Conservation (phyloP, 2,329 filamentous ascomycete genomes). For the Cucurbitaria berberidis region DNA sequence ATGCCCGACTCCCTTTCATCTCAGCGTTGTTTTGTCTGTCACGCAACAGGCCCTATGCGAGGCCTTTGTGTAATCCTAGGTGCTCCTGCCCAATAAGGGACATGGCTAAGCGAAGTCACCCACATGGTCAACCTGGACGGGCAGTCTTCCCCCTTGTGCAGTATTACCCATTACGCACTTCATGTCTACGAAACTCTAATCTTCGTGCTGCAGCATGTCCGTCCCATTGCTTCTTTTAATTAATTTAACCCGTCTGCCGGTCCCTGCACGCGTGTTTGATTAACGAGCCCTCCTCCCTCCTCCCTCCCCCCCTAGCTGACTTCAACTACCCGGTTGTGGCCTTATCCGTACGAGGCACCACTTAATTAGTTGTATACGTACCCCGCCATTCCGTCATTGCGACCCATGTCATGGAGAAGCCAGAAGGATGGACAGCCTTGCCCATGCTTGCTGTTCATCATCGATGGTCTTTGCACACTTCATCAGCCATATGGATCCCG, state of each 20-base stretch:
- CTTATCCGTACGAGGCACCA: conserved; percentile 19
- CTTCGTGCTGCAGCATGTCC: conserved; percentile 11
- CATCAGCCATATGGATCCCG: not conserved
- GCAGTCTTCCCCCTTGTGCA: too few species aligned
- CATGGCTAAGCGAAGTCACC: conserved; percentile 27
- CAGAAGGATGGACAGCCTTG: conserved; percentile 7
- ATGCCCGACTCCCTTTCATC: conserved; percentile 31
- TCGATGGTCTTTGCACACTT: too few species aligned
- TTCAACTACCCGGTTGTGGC: not conserved
- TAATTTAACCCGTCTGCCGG: conserved; percentile 27
- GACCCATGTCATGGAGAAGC: not conserved
- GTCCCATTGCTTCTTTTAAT: conserved; percentile 9
- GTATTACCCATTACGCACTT: too few species aligned
- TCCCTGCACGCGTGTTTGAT: conserved; percentile 30
- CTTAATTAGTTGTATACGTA: too few species aligned
- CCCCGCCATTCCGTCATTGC: conserved; percentile 17
- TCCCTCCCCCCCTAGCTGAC: too few species aligned
- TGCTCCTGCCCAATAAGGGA: conserved; percentile 28
- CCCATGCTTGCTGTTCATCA: too few species aligned
- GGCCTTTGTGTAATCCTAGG: conserved; percentile 24
- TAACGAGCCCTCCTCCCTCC: conserved; percentile 5
- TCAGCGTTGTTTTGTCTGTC: conserved; percentile 24
- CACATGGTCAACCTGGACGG: too few species aligned
- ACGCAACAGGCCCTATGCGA: conserved; percentile 11
- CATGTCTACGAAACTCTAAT: too few species aligned